These are phyloP conservation scores for Scutellaria baicalensis DNA, from an alignment of 257 asterid species.

Conservation along the genomic window DNA sequence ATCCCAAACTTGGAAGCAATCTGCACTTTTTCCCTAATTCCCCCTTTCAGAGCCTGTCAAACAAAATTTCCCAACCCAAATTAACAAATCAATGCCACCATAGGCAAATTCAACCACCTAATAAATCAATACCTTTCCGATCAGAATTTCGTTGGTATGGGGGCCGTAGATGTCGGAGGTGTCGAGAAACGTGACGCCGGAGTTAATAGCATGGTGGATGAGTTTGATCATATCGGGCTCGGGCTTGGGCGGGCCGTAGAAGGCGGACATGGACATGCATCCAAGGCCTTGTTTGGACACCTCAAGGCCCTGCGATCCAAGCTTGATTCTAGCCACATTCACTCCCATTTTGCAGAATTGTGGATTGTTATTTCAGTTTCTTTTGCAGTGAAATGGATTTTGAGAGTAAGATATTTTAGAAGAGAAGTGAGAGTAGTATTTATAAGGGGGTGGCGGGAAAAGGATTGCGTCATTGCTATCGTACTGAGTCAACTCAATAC, in stretches of 20 bases:
- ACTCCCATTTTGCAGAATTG: conserved; percentile 3
- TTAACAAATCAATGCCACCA: neutral
- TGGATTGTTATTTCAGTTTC: neutral
- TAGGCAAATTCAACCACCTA: neutral
- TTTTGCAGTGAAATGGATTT: neutral
- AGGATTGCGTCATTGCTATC: neutral
- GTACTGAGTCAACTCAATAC: neutral
- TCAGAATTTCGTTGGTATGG: conserved; percentile 11
- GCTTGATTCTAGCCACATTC: conserved; percentile 9
- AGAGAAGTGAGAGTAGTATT: neutral
- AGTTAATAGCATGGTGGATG: conserved; percentile 19
- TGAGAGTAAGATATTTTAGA: neutral
- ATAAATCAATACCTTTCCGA: conserved; percentile 9
- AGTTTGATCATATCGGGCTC: conserved; percentile 17
- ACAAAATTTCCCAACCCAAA: neutral
- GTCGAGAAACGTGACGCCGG: conserved; percentile 23
- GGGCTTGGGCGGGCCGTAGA: conserved; percentile 17
- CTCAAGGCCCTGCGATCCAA: conserved; percentile 19
- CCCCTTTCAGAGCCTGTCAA: conserved; percentile 44
- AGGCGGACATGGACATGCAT: conserved; percentile 10
- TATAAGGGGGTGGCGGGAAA: neutral
- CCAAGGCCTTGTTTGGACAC: conserved; percentile 18
- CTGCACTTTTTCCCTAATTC: conserved; percentile 30
- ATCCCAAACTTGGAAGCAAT: conserved; percentile 39
- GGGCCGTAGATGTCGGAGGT: conserved; percentile 19